Evolutionary conservation across 306 rosid species (phyloP), one percentile per base, ranked within the genome.

Genomic region (Abrus precatorius): DNA sequence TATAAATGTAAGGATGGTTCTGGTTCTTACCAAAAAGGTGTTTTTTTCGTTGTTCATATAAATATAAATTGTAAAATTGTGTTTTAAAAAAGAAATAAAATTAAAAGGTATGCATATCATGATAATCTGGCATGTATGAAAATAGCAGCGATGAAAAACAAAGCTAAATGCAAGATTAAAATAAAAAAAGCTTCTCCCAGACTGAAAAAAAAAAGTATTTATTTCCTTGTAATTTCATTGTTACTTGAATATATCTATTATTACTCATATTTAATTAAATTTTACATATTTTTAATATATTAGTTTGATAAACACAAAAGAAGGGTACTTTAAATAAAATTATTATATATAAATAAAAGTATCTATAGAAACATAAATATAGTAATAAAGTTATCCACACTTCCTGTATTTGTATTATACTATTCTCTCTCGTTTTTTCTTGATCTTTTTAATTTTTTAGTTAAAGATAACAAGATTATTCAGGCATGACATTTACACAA

Each of bases 1-100:
- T 72, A 4, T 28, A 14, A 41, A 29, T 72, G 76, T 72, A 55
- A 34, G 68, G 55, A 72, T 55, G 62, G 80, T 64, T 36, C 10
- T 65, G 61, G 60, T 49, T 72, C 48, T 62, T 50, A 13, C 13
- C 57, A 43, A 59, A 79, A 52, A 70, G 7, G 11, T 27, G 12
- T 48, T 34, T 11, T 6, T 13, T 5, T 27, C 0, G 7, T 49
- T 13, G 20, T 61, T 69, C 62, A 20, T 20, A 20, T 0, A 20
- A 20, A 20, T 20, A 20, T 20, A 20, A 20, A 20, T 20, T 20
- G 20, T 20, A 20, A 20, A 20, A 10, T 45, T 33, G 32, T 33
- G 70, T 69, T 69, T 78, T 78, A 3, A 71, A 5, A 5, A 59
- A 36, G 40, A 47, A 78, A 48, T 1, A 29, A 49, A 74, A 41